Evolutionary conservation across 352 stramenopile species (phyloP), one percentile per base, ranked within the genome.

Genomic region (Pythium sukuiense): DNA sequence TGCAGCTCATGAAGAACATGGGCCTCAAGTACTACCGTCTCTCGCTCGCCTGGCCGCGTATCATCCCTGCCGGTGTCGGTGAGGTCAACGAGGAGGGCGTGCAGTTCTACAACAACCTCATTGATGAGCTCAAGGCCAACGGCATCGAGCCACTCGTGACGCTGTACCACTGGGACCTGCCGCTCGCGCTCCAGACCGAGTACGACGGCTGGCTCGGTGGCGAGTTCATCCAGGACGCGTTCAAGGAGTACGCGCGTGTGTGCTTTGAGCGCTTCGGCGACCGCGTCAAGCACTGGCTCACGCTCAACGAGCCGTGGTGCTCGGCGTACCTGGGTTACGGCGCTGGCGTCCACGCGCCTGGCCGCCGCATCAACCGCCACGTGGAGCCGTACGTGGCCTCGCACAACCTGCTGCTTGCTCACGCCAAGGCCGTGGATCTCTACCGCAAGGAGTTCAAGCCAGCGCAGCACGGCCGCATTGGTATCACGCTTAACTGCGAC

Each of bases 151-250:
- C 95, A 29, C 83, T 95, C 48, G 83, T 98, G 8, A 98, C 95
- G 20, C 70, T 99, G 6, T 98, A 98, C 72, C 96, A 99, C 74
- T 98, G 96, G 96, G 96, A 98, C 92, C 71, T 98, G 14, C 96
- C 96, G 6, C 74, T 92, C 55, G 66, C 65, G 29, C 67, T 98
- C 24, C 58, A 64, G 55, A 80, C 88, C 24, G 73, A 85, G 50
- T 86, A 91, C 45, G 52, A 60, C 46, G 93, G 92, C 32, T 89
- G 75, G 74, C 67, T 89, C 18, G 74, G 58, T 24, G 37, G 58
- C 3, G 67, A 77, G 4, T 55, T 89, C 97, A 84, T 88, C 39
- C 62, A 90, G 29, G 32, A 72, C 27, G 67, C 82, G 39, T 97
- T 93, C 62, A 74, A 73, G 11, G 67, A 92, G 13, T 99, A 97